These are phyloP conservation scores for Penicillium sp. DNA, from an alignment of 2,329 filamentous ascomycete genomes.

Conservation along the genomic window DNA sequence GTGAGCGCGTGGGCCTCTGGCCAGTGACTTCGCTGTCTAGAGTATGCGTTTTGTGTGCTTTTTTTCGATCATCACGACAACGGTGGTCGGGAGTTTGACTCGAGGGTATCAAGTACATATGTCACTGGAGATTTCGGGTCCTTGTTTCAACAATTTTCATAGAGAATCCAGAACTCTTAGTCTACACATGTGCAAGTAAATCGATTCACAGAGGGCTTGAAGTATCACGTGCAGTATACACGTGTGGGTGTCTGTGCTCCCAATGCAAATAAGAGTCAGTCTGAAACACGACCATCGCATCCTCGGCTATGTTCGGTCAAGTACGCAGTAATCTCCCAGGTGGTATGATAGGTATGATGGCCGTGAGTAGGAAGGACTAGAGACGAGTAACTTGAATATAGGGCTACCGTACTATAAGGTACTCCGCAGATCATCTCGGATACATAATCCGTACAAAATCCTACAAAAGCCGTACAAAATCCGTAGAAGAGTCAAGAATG, in stretches of 20 bases:
- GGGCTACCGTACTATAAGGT: too few relatives aligned
- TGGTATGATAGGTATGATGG: background rate
- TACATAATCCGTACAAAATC: background rate
- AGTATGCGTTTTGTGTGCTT: background rate
- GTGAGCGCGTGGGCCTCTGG: conserved; percentile 16
- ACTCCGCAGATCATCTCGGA: too few relatives aligned
- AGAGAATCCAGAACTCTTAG: background rate
- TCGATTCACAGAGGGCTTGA: background rate
- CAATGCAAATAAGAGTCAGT: background rate
- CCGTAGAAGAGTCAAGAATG: too few relatives aligned
- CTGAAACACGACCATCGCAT: background rate
- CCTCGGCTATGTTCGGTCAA: background rate
- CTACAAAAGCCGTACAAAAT: too few relatives aligned
- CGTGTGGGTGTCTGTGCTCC: background rate
- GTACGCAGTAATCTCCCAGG: background rate
- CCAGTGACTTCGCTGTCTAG: conserved; percentile 1
- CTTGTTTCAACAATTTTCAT: background rate
- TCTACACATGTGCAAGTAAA: background rate
- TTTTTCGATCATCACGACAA: background rate
- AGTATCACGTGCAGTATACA: conserved; percentile 1
- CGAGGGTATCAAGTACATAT: background rate
- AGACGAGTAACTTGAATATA: background rate
- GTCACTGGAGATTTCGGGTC: background rate
- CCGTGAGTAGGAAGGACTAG: background rate
- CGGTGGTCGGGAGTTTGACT: background rate